These are phyloP conservation scores for Candida quercuum DNA, from an alignment of 805 yeast genomes.

Conservation along the genomic window DNA sequence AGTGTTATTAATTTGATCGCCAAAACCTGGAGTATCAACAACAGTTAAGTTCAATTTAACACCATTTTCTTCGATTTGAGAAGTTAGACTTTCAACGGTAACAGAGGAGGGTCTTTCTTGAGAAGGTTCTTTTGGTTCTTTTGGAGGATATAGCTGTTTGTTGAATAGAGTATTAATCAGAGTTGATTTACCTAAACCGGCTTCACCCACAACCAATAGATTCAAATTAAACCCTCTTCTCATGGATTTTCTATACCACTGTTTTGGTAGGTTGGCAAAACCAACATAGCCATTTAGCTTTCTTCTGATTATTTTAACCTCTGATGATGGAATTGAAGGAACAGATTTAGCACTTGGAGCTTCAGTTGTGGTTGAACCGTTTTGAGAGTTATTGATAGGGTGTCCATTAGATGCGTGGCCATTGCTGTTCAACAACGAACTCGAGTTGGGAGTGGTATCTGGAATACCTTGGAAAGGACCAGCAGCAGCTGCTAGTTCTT, in stretches of 20 bases:
- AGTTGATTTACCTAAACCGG: conserved; percentile 91
- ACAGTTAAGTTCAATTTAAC: conserved; percentile 81
- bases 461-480: background rate
- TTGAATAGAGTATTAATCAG: conserved; percentile 87
- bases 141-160: conserved; percentile 47
- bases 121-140: conserved; percentile 34
- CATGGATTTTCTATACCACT: conserved; percentile 94
- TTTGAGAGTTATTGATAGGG: background rate
- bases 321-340: conserved; percentile 29
- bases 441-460: background rate
- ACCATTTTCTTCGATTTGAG: conserved; percentile 88
- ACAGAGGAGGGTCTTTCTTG: conserved; percentile 43
- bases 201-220: conserved; percentile 84
- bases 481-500: conserved; percentile 1
- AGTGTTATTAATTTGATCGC: conserved; percentile 77
- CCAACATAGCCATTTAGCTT: conserved; percentile 92
- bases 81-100: conserved; percentile 51
- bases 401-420: background rate
- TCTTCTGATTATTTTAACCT: conserved; percentile 63
- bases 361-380: conserved; percentile 2
- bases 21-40: conserved; percentile 91
- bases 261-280: conserved; percentile 95
- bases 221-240: conserved; percentile 87
- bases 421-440: conserved; percentile 1
- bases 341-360: conserved; percentile 4